Base-by-base conservation (phyloP, 2,329 filamentous ascomycete species). In the Pyrenophora graminea region DNA sequence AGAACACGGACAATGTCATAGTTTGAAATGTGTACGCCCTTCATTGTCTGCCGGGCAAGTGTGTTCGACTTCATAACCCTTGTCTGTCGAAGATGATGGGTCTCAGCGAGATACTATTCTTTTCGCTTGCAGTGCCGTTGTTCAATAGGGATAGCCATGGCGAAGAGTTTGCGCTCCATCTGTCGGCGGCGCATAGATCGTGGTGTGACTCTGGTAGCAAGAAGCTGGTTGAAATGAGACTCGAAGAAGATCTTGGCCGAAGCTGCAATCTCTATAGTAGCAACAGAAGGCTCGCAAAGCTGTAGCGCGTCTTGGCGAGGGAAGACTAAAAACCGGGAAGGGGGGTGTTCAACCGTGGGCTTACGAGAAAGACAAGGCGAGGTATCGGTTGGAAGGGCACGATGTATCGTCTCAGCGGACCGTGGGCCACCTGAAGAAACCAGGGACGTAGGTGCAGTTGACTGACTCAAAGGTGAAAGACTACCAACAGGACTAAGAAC, bases 211-310 rank as follows among this genome's bases (percentile, higher is more conserved):
- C 77, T 76, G 2, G 67, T 78, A 4, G 76, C 74, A 2, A 90
- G 77, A 6, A 91, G 71, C n/a, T 85, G 78, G 61, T 92, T 87
- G 76, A 89, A 97, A 63, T 92, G 84, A 0, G 86, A 90, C 71
- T 97, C 94, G 8, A 97, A 81, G 63, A 85, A 95, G 17, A 95
- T 84, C 70, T 96, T 97, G 37, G 90, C 88, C 0, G 90, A 87
- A 0, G 91, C 85, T 2, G 87, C 84, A 53, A 83, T 85, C 74
- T 97, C 93, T 0, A 91, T 87, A 0, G 91, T 96, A 9, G 68
- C 55, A 18, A 80, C 56, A 1, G 77, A 76, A n/a, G 75, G 75
- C 57, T 59, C 49, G 32, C 61, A 57, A 6, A 69, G 18, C n/a
- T 56, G 56, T 0, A 65, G 67, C 6, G 68, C 62, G 40, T 73